Base-by-base conservation (phyloP, 73 alveolate species). In the Tetrahymena elliotti region DNA sequence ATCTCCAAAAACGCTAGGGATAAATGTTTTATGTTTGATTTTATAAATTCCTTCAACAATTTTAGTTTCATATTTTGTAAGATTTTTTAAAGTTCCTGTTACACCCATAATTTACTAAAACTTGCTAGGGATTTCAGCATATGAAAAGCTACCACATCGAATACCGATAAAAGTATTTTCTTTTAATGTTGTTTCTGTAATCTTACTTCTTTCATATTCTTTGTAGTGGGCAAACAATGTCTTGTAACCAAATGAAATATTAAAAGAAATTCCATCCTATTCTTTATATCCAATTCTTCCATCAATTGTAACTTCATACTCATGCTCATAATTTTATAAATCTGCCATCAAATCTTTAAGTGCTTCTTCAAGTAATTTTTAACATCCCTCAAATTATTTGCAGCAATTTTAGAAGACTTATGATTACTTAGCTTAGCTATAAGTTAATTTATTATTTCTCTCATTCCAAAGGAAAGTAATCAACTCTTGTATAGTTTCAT, bases 1-100 rank as follows among this genome's bases (percentile, higher is more conserved):
- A 10, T 83, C 31, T 83, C 96, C 96, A 93, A 93, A 95, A 12
- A 95, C 97, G 8, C 94, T 41, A 20, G 97, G 97, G 53, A 93
- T 93, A 38, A 9, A 53, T 11, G 96, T 95, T 1, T 18, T 1
- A 6, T 10, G 4, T 20, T 12, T n/a, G 0, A 94, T 94, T 16
- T 94, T 84, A 52, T 94, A 94, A 4, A 18, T 10, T n/a, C 92
- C 18, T 33, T 94, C n/a, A 38, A 94, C 53, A 0, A 94, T 84
- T 5, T 83, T 24, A 22, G 8, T 38, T 94, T 94, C 95, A n/a
- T 31, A 8, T 24, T 34, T 2, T 33, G 35, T 88, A 13, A 94
- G 36, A 38, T 95, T 84, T 4, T 94, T 35, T 33, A 94, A 84
- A 5, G 96, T 94, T 0, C 96, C 96, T n/a, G 95, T 84, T 11